Base-by-base conservation (phyloP, 345 rosid species). In the Populus euphratica region DNA sequence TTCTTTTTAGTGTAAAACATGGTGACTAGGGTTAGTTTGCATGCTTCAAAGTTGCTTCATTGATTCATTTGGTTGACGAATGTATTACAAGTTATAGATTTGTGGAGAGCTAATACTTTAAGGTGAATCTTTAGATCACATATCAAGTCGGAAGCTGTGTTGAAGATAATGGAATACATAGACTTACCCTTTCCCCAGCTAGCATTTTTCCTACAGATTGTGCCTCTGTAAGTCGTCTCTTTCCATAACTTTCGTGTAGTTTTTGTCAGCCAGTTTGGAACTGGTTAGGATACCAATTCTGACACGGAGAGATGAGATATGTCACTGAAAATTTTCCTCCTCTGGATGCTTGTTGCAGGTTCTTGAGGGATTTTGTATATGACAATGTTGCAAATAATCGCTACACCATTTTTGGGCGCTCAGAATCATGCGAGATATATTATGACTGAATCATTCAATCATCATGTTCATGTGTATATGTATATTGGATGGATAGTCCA, bases 121-220 rank as follows among this genome's bases (percentile, higher is more conserved):
- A 68, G 49, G 52, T 78, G 75, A 73, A 76, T 16, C 74, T 88
- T 80, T 91, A 94, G 94, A 81, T 89, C 98, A 44, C 85, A 88
- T 74, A 88, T 92, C 67, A 94, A 94, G 77, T 94, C 98, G 3
- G 95, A 91, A 72, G 94, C 97, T 31, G 97, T 94, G 12, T 74
- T 92, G 75, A 91, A 88, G 94, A 91, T 94, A 73, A 90, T 94
- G 98, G 89, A 89, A 64, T 89, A 90, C 85, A 88, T 93, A 35
- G 92, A 90, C 77, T 80, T 94, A 67, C 98, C 97, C 25, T 90
- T 89, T 73, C 98, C 98, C 43, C 95, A 90, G 86, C 87, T 94
- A 66, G 92, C 97, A 12, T 79, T 91, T 66, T 89, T 93, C 69
- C 68, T 92, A 70, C 91, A 88, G 76, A 83, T 92, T 70, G 79